Evolutionary conservation across 805 yeast genomes (phyloP).

Genomic region (Barnettozyma sucrosica): DNA sequence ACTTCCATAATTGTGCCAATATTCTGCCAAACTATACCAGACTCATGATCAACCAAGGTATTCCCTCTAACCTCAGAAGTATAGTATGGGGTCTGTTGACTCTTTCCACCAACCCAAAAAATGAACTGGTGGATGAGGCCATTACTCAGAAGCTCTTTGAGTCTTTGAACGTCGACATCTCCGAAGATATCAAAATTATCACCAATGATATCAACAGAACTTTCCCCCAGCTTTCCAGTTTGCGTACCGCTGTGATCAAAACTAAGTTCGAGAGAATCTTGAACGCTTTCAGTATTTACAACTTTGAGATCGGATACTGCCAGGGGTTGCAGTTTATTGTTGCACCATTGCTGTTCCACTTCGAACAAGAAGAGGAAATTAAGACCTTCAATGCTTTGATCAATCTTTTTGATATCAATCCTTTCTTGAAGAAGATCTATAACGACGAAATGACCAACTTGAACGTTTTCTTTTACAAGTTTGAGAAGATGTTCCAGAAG

Average conservation of each 20-base stretch:
- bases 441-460: constrained; percentile 51
- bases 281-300: constrained; percentile 59
- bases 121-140: constrained; percentile 13
- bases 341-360: constrained; percentile 47
- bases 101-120: constrained; percentile 19
- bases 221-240: constrained; percentile 48
- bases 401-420: constrained; percentile 54
- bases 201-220: constrained; percentile 55
- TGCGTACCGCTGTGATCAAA: constrained; percentile 36
- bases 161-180: constrained; percentile 34
- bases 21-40: constrained; percentile 44
- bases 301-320: constrained; percentile 61
- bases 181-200: constrained; percentile 41
- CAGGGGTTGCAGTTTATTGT: constrained; percentile 62
- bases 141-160: constrained; percentile 30
- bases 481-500: constrained; percentile 36
- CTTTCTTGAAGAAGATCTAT: constrained; percentile 42
- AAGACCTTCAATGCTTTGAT: constrained; percentile 47
- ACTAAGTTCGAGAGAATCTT: constrained; percentile 45
- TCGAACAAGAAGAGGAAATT: constrained; percentile 27
- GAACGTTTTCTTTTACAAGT: constrained; percentile 46
- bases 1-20: constrained; percentile 39
- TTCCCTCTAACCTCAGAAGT: constrained; percentile 39
- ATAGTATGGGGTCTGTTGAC: constrained; percentile 37
- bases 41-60: constrained; percentile 38